These are phyloP conservation scores for Microcyclospora tardicrescens DNA, from an alignment of 2,329 filamentous ascomycete genomes.

Conservation along the genomic window DNA sequence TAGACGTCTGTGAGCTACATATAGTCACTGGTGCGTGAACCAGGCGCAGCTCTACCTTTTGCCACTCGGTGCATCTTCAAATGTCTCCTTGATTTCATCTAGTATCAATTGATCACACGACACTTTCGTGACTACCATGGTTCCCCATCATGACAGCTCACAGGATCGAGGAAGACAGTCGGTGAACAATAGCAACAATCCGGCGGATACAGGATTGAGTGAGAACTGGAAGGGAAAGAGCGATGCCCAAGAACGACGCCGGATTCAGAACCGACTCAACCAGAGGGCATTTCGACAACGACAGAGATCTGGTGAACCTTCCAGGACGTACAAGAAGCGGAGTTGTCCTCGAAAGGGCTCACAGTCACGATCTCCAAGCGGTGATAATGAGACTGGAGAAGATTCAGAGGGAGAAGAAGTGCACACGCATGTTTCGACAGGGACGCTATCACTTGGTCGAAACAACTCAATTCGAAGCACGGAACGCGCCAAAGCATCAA, in stretches of 20 bases:
- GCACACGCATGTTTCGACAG: not conserved
- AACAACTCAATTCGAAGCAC: not conserved
- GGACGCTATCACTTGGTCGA: not conserved
- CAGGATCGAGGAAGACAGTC: too few species aligned
- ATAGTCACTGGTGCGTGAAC: too few species aligned
- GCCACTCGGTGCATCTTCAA: too few species aligned
- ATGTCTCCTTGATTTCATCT: too few species aligned
- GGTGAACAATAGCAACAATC: too few species aligned
- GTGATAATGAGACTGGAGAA: slow-evolving; percentile 1
- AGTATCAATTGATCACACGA: too few species aligned
- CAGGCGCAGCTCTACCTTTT: too few species aligned
- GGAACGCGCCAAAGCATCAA: not conserved
- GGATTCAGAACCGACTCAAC: slow-evolving; percentile 21
- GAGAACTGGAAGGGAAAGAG: slow-evolving; percentile 22
- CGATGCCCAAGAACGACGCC: slow-evolving; percentile 17
- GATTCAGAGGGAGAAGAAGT: too few species aligned
- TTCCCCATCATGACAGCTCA: too few species aligned
- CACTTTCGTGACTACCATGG: too few species aligned
- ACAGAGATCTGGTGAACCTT: slow-evolving; percentile 15
- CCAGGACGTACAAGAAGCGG: slow-evolving; percentile 12
- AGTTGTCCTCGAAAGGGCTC: slow-evolving; percentile 4
- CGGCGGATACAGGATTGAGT: slow-evolving; percentile 5
- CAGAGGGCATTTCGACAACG: slow-evolving; percentile 21
- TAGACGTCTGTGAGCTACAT: too few species aligned
- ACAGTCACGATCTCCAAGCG: not conserved